A percentile compares a stretch with the other conserved stretches of the same genome.
phyloP scores from a whole-genome alignment of 1,284 basidiomycete genomes.

The Cystobasidium slooffiae region DNA sequence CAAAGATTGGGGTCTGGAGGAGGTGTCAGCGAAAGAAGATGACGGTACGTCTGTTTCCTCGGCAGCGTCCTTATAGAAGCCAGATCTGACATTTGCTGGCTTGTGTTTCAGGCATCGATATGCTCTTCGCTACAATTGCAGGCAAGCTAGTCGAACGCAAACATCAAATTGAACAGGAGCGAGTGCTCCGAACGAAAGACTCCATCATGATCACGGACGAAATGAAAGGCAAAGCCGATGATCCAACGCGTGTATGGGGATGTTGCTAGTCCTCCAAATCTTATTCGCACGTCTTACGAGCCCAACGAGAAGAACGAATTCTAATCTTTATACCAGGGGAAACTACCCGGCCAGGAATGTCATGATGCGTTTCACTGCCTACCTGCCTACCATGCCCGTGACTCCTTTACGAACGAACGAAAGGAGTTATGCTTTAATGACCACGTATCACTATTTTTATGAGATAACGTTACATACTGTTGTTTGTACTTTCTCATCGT shows the following conservation, averaged over 20 bases:
- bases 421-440: no score
- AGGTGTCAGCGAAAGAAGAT: slow-evolving; percentile 61
- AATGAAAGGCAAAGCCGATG: slow-evolving; percentile 24
- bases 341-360: no score
- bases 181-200: slow-evolving; percentile 73
- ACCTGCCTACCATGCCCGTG: no score
- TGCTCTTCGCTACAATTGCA: slow-evolving; percentile 75
- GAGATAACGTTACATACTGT: no score
- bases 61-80: slow-evolving; percentile 83
- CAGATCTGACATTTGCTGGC: slow-evolving; percentile 64
- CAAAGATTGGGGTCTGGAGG: slow-evolving; percentile 44
- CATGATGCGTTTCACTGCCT: no score
- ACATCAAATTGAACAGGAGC: slow-evolving; percentile 75
- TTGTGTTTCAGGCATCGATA: slow-evolving; percentile 66
- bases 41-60: slow-evolving; percentile 76
- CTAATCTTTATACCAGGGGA: no score
- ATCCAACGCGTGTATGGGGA: slow-evolving; percentile 38
- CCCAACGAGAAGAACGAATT: neutral
- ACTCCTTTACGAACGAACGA: no score
- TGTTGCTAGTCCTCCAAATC: slow-evolving; percentile 35
- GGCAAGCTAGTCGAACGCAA: slow-evolving; percentile 73
- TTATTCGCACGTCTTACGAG: neutral
- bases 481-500: no score
- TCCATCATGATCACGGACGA: slow-evolving; percentile 69
- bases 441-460: no score